These are phyloP conservation scores for Salinomyces thailandicus DNA, from an alignment of 2,329 filamentous ascomycete genomes.

Conservation along the genomic window DNA sequence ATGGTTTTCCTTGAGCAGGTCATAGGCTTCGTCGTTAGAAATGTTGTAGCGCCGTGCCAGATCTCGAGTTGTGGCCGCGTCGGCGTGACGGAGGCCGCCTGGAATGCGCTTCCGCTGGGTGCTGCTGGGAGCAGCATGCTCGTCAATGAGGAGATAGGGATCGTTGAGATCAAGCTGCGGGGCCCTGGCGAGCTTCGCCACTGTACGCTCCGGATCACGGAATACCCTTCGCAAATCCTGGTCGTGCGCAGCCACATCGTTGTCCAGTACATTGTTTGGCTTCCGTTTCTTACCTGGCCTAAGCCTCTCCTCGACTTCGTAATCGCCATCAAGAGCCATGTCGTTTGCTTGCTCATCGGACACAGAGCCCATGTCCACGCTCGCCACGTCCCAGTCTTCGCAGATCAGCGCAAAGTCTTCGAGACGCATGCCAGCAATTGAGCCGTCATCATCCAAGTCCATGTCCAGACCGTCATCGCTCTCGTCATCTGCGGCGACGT, in stretches of 20 bases:
- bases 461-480: conserved; percentile 39
- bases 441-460: conserved; percentile 51
- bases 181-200: conserved; percentile 62
- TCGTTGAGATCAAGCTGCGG: conserved; percentile 82
- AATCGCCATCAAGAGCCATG: conserved; percentile 23
- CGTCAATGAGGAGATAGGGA: conserved; percentile 73
- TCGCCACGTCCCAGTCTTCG: conserved; percentile 68
- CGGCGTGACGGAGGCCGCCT: conserved; percentile 49
- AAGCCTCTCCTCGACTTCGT: conserved; percentile 23
- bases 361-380: conserved; percentile 35
- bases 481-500: conserved; percentile 40
- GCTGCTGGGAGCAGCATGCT: conserved; percentile 55
- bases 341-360: conserved; percentile 14
- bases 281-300: conserved; percentile 58
- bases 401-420: conserved; percentile 78
- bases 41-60: conserved; percentile 82
- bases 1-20: conserved; percentile 90
- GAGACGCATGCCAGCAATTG: conserved; percentile 63
- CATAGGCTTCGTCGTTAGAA: conserved; percentile 92
- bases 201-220: conserved; percentile 68
- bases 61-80: conserved; percentile 59
- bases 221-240: conserved; percentile 41
- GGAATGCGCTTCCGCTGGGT: conserved; percentile 36
- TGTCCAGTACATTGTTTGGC: conserved; percentile 17
- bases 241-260: conserved; percentile 12